Base-by-base conservation (phyloP, 148 eudicot genomes). In the Tetragonia tetragonoides region DNA sequence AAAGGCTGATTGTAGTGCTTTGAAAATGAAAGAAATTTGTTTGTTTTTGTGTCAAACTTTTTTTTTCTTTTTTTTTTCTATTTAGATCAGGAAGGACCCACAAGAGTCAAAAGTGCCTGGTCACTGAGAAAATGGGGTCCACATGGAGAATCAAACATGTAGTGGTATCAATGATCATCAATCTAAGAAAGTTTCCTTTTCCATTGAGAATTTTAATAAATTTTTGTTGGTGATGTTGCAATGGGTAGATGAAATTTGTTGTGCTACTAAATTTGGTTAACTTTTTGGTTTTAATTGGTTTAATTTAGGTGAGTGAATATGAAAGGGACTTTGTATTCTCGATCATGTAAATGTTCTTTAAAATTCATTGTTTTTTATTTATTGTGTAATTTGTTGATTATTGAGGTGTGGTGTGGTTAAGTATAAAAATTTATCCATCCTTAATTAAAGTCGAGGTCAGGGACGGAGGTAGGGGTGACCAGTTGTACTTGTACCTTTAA, bases 191-290 rank as follows among this genome's bases (percentile, higher is more conserved):
- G 28, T 34, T 76, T 23, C 34, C 61, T 47, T 42, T 71, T 76
- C 41, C 46, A 62, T 41, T 42, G n/a, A 7, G 47, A 37, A 39
- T 14, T 38, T 9, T 37, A 46, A 46, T 7, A 68, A 75, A 75
- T 60, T 18, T 34, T 66, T 37, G 51, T n/a, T 62, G 15, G 10
- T 80, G 34, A 63, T 70, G 71, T 49, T 24, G 64, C 54, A n/a
- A 66, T 77, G 72, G 68, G 60, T 72, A 71, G 73, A 59, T 81
- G 62, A 66, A 72, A 81, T 15, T 69, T 77, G 84, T 21, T 76
- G 77, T 72, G 44, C 80, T 76, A 73, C 71, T 65, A 65, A 62
- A 24, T 28, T 77, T 77, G 77, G 76, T 70, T 53, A 2, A 28
- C 4, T 76, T 69, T 77, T 14, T 77, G 66, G 77, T 72, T 42